Conservation (phyloP, 768 basidiomycete genomes). For the Amanita subjunquillea region DNA sequence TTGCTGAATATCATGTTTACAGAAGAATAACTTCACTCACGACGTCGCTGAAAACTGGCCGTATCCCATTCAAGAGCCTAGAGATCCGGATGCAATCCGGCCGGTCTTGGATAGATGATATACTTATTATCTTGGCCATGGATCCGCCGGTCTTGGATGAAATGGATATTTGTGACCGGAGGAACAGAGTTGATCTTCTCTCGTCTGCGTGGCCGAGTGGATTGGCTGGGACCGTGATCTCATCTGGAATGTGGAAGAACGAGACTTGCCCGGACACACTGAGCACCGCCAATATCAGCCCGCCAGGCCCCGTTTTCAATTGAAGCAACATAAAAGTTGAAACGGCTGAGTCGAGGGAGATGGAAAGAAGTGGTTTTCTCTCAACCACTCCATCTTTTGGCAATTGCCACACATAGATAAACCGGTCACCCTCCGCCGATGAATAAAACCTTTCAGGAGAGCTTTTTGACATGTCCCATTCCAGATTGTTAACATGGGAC, state of each 20-base stretch:
- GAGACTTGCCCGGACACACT: conserved; percentile 51
- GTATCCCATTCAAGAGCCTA: conserved; percentile 42
- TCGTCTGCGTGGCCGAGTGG: conserved; percentile 30
- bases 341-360: conserved; percentile 58
- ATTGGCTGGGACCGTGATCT: conserved; percentile 26
- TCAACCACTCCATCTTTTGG: conserved; percentile 27
- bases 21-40: conserved; percentile 28
- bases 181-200: conserved; percentile 38
- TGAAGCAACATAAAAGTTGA: conserved; percentile 28
- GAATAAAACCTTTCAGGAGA: conserved; percentile 43
- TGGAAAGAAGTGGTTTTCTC: conserved; percentile 47
- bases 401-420: conserved; percentile 52
- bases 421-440: conserved; percentile 51
- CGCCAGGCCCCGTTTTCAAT: conserved; percentile 9
- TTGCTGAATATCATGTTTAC: conserved; percentile 7
- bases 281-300: conserved; percentile 37
- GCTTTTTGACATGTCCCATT: conserved; percentile 36
- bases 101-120: conserved; percentile 31
- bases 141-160: conserved; percentile 27
- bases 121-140: conserved; percentile 30
- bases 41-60: conserved; percentile 48
- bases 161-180: conserved; percentile 38
- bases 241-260: conserved; percentile 42
- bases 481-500: conserved; percentile 38
- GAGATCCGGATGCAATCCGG: conserved; percentile 39